A percentile compares a stretch with the other conserved stretches of the same genome.
These are phyloP conservation scores for Carex pumila DNA, from an alignment of 176 grass and related monocot species.

Conservation along the genomic window DNA sequence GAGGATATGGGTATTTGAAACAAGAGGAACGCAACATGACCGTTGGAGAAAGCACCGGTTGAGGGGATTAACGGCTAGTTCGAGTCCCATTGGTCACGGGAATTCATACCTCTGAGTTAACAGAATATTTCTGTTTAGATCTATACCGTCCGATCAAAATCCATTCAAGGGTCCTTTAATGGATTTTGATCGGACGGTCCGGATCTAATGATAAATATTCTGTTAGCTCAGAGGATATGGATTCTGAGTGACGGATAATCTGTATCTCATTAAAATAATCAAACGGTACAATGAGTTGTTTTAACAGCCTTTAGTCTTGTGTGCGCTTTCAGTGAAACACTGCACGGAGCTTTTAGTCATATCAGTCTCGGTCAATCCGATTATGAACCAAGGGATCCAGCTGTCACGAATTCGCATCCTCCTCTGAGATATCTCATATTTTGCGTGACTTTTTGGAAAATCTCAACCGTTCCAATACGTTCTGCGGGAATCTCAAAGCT, in stretches of 20 bases:
- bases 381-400: background rate
- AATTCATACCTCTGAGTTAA: no score
- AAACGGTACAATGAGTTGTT: background rate
- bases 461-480: no score
- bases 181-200: no score
- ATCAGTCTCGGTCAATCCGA: background rate
- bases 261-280: background rate
- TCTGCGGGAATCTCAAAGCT: no score
- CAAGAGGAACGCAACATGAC: background rate
- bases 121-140: no score
- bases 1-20: background rate
- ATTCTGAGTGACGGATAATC: background rate
- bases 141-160: no score
- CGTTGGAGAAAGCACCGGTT: conserved; percentile 15
- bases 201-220: no score
- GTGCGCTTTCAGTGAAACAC: background rate
- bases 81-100: background rate
- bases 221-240: no score
- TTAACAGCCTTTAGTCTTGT: background rate
- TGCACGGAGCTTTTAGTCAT: background rate
- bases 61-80: conserved; percentile 17
- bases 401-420: no score
- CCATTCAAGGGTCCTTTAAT: no score
- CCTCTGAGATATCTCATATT: no score
- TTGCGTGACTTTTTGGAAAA: no score